These are phyloP conservation scores for Meyerozyma smithsonii DNA, from an alignment of 1,139 yeast genomes.

Conservation along the genomic window DNA sequence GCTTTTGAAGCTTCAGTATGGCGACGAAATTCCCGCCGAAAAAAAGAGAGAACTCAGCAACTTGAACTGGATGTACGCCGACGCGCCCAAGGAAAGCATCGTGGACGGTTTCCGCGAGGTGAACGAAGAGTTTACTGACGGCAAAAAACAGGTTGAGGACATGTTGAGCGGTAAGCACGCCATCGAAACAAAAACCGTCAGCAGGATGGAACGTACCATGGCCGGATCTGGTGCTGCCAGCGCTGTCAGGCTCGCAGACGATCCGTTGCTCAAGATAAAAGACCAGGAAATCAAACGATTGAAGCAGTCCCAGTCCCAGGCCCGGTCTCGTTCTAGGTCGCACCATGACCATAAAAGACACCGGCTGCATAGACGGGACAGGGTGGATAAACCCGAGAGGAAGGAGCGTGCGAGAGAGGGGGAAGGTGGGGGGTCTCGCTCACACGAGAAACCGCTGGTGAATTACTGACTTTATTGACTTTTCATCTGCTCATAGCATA, in stretches of 20 bases:
- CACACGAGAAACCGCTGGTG: not conserved
- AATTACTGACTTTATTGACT: constrained; percentile 1
- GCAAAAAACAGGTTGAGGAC: constrained; percentile 31
- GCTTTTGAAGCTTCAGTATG: constrained; percentile 49
- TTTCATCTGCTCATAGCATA: constrained; percentile 18
- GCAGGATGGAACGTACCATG: constrained; percentile 12
- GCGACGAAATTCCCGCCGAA: constrained; percentile 16
- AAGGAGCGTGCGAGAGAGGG: constrained; percentile 5
- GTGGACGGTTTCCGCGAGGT: constrained; percentile 18
- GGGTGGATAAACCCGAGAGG: not conserved
- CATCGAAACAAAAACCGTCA: constrained; percentile 4
- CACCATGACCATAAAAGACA: not conserved
- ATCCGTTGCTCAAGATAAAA: constrained; percentile 51
- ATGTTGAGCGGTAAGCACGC: constrained; percentile 17
- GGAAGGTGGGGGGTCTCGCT: constrained; percentile 17
- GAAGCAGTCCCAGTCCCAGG: not conserved
- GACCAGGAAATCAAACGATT: constrained; percentile 29
- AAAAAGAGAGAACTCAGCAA: constrained; percentile 27
- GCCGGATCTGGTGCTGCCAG: not conserved
- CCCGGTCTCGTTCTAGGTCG: not conserved
- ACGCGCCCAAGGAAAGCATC: constrained; percentile 17
- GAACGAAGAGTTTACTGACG: constrained; percentile 31
- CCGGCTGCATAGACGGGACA: not conserved
- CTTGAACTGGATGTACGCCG: constrained; percentile 85
- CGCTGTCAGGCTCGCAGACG: constrained; percentile 25